Conservation (phyloP, 768 basidiomycete genomes). For the Xerocomus spinulosus region DNA sequence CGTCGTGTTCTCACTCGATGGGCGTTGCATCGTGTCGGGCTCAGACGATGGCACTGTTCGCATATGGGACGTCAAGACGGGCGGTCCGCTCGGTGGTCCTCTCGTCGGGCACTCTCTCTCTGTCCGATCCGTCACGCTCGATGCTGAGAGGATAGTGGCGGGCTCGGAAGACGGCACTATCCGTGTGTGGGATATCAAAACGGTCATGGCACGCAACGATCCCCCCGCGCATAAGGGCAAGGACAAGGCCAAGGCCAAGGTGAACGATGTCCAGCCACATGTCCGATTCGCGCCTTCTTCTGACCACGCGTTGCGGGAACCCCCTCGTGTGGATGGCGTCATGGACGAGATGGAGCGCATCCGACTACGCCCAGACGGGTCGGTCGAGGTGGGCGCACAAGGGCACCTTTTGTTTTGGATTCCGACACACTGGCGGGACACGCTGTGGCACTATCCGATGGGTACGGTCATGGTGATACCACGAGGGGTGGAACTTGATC, state of each 20-base stretch:
- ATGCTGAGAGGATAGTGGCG: neutral
- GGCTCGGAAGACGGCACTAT: neutral
- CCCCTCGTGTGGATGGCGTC: neutral
- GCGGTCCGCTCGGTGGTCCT: neutral
- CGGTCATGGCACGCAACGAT: neutral
- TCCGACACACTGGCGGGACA: neutral
- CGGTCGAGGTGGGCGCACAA: neutral
- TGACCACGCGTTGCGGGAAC: neutral
- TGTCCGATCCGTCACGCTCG: neutral
- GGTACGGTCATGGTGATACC: neutral
- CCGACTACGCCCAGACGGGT: neutral
- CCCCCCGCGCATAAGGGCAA: neutral
- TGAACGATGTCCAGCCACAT: neutral
- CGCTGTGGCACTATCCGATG: neutral
- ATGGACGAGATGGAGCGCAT: neutral
- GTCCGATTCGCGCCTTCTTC: neutral
- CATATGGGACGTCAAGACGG: neutral
- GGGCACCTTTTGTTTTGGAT: neutral
- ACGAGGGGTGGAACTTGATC: neutral
- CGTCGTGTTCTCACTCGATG: conserved; percentile 1
- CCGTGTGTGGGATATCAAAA: neutral
- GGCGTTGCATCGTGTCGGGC: conserved; percentile 4
- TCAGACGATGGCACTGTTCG: neutral
- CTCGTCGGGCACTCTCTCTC: neutral
- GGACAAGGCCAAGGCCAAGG: neutral